Evolutionary conservation across 177 flowering plant genomes (phyloP).

Genomic region (Telopea speciosissima): DNA sequence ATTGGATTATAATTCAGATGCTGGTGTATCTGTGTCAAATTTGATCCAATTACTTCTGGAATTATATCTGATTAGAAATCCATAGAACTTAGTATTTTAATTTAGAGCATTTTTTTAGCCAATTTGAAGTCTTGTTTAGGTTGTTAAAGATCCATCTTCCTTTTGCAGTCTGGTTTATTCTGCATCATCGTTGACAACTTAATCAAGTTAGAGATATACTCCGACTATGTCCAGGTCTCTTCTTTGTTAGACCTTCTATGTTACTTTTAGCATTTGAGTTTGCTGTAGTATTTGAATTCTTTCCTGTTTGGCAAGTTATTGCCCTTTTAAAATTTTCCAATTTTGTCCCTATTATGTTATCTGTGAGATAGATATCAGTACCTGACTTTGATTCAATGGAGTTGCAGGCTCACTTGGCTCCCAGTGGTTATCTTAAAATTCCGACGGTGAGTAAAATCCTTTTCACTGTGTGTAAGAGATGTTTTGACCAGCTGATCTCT

Average conservation of each 20-base stretch:
- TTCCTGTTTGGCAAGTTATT: not conserved
- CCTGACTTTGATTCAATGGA: constrained; percentile 11
- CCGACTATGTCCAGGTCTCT: constrained; percentile 64
- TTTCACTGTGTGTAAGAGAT: not conserved
- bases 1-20: too few species aligned
- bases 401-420: constrained; percentile 88
- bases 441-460: constrained; percentile 59
- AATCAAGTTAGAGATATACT: constrained; percentile 62
- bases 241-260: constrained; percentile 8
- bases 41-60: not conserved
- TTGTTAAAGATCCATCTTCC: constrained; percentile 6
- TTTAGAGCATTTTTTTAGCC: not conserved
- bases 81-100: not conserved
- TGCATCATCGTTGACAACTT: constrained; percentile 59
- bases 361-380: constrained; percentile 4
- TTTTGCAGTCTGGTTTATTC: constrained; percentile 59
- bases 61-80: not conserved
- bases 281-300: not conserved
- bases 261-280: not conserved
- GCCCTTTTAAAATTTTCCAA: not conserved
- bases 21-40: too few species aligned
- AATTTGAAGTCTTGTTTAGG: too few species aligned
- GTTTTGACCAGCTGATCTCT: not conserved
- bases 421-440: constrained; percentile 84
- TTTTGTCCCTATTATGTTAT: not conserved